phyloP scores from a whole-genome alignment of 768 basidiomycete species.

The Boletus pseudo-olivaceus region DNA sequence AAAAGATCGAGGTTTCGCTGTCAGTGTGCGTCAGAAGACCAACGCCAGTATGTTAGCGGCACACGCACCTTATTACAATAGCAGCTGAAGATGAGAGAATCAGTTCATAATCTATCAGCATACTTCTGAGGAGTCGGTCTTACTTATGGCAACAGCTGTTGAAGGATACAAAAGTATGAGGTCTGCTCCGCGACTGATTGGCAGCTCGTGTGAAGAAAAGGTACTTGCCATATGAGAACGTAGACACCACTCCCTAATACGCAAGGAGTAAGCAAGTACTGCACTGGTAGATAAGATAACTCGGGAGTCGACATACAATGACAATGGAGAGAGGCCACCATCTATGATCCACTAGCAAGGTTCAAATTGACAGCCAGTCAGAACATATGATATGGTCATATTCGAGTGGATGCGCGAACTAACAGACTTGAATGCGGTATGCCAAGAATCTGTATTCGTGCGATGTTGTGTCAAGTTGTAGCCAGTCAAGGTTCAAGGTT shows the following conservation, averaged over 20 bases:
- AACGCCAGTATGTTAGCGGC: background rate
- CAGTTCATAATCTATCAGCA: background rate
- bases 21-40: background rate
- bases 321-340: background rate
- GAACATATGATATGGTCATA: no score
- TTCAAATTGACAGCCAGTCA: background rate
- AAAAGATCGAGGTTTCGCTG: background rate
- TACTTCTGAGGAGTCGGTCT: background rate
- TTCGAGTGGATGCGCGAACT: background rate
- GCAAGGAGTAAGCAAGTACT: background rate
- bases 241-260: background rate
- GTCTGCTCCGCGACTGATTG: background rate
- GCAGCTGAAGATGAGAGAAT: background rate
- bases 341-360: background rate
- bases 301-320: background rate
- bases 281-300: background rate
- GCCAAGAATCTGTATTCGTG: background rate
- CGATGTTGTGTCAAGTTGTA: background rate
- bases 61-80: background rate
- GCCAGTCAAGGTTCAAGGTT: no score
- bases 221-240: background rate
- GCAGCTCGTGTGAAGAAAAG: background rate
- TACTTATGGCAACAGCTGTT: background rate
- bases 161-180: background rate
- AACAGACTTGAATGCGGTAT: background rate